A percentile compares a stretch with the other conserved stretches of the same genome.
These are phyloP conservation scores for Gardenia jasminoides DNA, from an alignment of 257 asterid species.

Conservation along the genomic window DNA sequence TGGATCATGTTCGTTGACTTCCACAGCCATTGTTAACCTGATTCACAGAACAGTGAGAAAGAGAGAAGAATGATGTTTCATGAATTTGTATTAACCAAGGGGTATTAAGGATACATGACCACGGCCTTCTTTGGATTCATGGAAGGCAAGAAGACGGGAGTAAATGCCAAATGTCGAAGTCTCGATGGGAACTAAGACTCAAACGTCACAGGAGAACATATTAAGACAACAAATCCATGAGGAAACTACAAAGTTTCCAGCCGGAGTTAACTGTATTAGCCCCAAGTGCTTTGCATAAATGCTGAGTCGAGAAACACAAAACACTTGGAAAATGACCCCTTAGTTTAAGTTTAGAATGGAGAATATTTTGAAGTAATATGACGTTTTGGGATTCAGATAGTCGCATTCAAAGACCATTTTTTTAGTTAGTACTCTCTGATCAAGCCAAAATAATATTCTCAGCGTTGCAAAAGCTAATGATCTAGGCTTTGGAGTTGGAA, in stretches of 20 bases:
- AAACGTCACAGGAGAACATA: not conserved
- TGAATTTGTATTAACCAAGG: not conserved
- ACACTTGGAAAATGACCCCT: constrained; percentile 1
- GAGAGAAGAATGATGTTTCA: not conserved
- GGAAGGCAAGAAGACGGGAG: not conserved
- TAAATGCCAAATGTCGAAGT: not conserved
- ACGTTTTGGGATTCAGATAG: not conserved
- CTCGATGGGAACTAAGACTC: constrained; percentile 7
- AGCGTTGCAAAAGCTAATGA: not conserved
- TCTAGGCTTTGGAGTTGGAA: not conserved
- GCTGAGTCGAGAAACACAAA: not conserved
- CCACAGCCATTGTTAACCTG: constrained; percentile 29
- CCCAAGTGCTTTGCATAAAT: not conserved
- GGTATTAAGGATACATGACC: not conserved
- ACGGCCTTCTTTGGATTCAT: not conserved
- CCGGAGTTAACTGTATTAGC: not conserved
- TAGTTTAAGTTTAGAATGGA: not conserved
- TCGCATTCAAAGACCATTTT: not conserved
- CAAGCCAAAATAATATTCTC: not conserved
- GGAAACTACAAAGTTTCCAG: not conserved
- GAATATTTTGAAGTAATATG: not conserved
- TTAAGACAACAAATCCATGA: constrained; percentile 1
- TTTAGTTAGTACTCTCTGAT: not conserved
- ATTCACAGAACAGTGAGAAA: not conserved
- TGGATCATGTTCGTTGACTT: constrained; percentile 42